Base-by-base conservation (phyloP, 805 yeast genomes). In the Nakazawaea peltata region DNA sequence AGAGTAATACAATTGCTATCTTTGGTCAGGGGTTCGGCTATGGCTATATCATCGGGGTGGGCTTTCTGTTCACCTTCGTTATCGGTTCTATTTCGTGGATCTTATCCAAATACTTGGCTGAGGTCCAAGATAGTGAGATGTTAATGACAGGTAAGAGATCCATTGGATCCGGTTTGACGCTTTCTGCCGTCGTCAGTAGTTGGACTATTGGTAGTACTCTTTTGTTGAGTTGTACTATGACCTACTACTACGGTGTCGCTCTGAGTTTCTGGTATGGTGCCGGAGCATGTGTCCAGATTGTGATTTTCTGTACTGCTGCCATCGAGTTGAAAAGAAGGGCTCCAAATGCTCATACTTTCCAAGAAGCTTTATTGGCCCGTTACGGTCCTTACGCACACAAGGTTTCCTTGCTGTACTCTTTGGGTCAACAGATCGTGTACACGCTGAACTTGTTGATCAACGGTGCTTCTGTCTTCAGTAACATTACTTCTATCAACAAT, bases 31-130 rank as follows among this genome's bases (percentile, higher is more conserved):
- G 47, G 12, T 40, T 37, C 28, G 72, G 72, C 2, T 67, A 64
- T 41, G 67, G 67, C 5, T 54, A 56, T 34, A 57, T 65, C 22
- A 49, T 67, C n/a, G 71, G 69, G 3, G 54, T 65, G 7, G 71
- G 71, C n/a, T 56, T 67, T 6, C 62, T 59, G 3, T 65, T 65
- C 41, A 67, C 70, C 3, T 33, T 61, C 10, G 41, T 60, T 8
- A 65, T 65, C 67, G 47, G 58, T 13, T 22, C 46, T 4, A 43
- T 64, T 26, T 52, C 68, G 1, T 44, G 45, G 40, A 38, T 59
- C 14, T 44, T 65, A 14, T 48, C 62, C 12, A 53, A 47, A 32
- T 65, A 57, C 44, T 50, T 57, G 51, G 57, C 57, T 28, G 65
- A 64, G 42, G 54, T 54, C 4, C 69, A 64, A 41, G 59, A 61